phyloP scores from a whole-genome alignment of 2,329 filamentous ascomycete genomes.

The Sporothrix schenckii region DNA sequence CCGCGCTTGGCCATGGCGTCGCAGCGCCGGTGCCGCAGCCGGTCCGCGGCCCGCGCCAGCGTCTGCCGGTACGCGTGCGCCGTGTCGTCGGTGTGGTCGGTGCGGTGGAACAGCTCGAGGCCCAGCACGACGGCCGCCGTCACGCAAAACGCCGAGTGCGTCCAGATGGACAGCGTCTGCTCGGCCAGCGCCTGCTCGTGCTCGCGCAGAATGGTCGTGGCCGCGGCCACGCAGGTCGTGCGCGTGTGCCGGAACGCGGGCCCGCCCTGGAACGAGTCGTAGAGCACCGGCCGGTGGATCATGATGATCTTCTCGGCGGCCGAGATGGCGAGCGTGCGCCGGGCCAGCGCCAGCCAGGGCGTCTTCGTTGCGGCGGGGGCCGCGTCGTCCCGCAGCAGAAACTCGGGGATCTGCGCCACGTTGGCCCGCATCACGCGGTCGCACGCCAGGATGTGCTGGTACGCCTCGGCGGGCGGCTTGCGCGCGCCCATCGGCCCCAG shows the following conservation, averaged over 20 bases:
- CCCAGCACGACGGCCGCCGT: constrained; percentile 37
- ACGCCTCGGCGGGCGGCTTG: constrained; percentile 40
- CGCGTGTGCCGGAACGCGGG: constrained; percentile 40
- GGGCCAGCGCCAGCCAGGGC: constrained; percentile 43
- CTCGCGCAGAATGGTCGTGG: constrained; percentile 42
- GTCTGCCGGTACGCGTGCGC: constrained; percentile 35
- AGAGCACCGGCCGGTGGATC: constrained; percentile 45
- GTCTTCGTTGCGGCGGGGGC: background rate
- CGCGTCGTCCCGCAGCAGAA: constrained; percentile 39
- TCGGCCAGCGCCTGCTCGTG: constrained; percentile 34
- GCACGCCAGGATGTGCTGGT: constrained; percentile 40
- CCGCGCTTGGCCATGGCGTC: constrained; percentile 35
- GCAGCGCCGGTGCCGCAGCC: constrained; percentile 32
- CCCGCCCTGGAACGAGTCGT: constrained; percentile 40
- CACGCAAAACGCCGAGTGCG: constrained; percentile 38
- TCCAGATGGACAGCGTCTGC: constrained; percentile 37
- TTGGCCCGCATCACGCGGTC: constrained; percentile 42
- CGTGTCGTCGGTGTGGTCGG: constrained; percentile 33
- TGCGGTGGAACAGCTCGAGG: constrained; percentile 37
- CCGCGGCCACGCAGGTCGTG: constrained; percentile 43
- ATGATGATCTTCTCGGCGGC: constrained; percentile 47
- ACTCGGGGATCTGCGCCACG: constrained; percentile 41
- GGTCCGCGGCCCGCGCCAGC: constrained; percentile 30
- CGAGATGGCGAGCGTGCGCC: constrained; percentile 44
- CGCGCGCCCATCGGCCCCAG: constrained; percentile 41